These are phyloP conservation scores for Melanopsichium pennsylvanicum DNA, from an alignment of 1,284 basidiomycete species.

Conservation along the genomic window DNA sequence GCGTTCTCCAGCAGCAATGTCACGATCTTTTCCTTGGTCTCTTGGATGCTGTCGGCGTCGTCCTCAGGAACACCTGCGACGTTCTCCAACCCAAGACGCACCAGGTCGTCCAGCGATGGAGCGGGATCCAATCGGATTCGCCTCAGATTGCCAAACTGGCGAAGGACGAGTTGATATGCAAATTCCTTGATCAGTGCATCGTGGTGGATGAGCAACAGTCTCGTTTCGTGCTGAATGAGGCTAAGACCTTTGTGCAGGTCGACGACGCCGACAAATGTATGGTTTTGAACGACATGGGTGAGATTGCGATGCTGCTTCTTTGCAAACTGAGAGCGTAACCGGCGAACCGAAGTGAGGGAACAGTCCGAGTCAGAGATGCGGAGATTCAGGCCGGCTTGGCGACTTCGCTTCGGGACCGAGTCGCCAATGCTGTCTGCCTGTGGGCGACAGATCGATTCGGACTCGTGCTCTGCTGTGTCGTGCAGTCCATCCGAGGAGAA, in stretches of 20 bases:
- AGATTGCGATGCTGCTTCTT: slow-evolving; percentile 79
- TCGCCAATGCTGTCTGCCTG: background rate
- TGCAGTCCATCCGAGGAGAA: slow-evolving; percentile 1
- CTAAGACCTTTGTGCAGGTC: slow-evolving; percentile 79
- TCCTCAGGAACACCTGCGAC: slow-evolving; percentile 69
- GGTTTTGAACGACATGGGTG: slow-evolving; percentile 82
- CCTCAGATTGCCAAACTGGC: slow-evolving; percentile 87
- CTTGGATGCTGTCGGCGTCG: slow-evolving; percentile 65
- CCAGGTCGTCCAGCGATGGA: slow-evolving; percentile 75
- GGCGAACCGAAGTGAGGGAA: slow-evolving; percentile 78
- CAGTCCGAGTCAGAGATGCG: slow-evolving; percentile 81
- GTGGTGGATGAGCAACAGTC: slow-evolving; percentile 88
- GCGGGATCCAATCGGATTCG: slow-evolving; percentile 83
- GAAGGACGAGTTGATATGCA: slow-evolving; percentile 90
- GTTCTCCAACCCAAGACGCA: slow-evolving; percentile 80
- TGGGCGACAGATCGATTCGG: background rate
- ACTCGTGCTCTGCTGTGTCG: slow-evolving; percentile 1
- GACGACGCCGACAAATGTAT: slow-evolving; percentile 92
- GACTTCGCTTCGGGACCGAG: slow-evolving; percentile 4
- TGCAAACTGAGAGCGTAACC: slow-evolving; percentile 73
- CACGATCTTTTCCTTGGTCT: slow-evolving; percentile 52
- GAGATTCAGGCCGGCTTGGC: slow-evolving; percentile 22
- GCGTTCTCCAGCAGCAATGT: slow-evolving; percentile 69
- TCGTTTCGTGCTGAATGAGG: slow-evolving; percentile 85
- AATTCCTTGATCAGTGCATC: slow-evolving; percentile 75